A percentile compares a stretch with the other conserved stretches of the same genome.
Evolutionary conservation across 2,329 filamentous ascomycete species (phyloP).

Genomic region (Neofusicoccum cordaticola): DNA sequence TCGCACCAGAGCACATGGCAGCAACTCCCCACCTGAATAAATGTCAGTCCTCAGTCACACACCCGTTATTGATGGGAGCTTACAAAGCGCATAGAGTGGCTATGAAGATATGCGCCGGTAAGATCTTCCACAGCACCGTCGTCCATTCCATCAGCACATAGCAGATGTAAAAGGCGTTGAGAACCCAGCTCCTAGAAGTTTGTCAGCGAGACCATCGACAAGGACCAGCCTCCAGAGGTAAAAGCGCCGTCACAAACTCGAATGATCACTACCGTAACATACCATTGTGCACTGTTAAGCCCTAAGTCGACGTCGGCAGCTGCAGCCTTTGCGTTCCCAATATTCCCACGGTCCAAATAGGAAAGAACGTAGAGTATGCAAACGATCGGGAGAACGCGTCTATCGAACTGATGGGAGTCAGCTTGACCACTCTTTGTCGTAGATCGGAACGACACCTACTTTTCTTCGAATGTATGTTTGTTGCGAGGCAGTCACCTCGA

Average conservation of each 20-base stretch:
- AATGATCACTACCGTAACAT: background rate
- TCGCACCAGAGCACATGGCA: constrained; percentile 19
- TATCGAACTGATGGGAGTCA: constrained; percentile 21
- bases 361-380: constrained; percentile 29
- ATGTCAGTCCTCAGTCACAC: background rate
- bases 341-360: constrained; percentile 27
- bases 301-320: constrained; percentile 25
- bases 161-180: constrained; percentile 59
- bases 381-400: constrained; percentile 27
- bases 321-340: constrained; percentile 43
- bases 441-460: background rate
- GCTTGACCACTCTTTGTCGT: background rate
- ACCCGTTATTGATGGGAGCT: background rate
- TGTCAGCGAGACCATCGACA: background rate
- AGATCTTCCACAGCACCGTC: constrained; percentile 24
- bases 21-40: constrained; percentile 20
- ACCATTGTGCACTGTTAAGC: constrained; percentile 55
- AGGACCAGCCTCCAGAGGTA: background rate
- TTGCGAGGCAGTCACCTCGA: background rate
- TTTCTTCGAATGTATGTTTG: background rate
- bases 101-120: constrained; percentile 24
- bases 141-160: constrained; percentile 44
- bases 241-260: no score
- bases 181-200: constrained; percentile 44
- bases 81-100: constrained; percentile 22